Percentiles rank a stretch among this genome's conserved stretches.
These are phyloP conservation scores for Zizania palustris DNA, from an alignment of 202 grass and related monocot species.

Conservation along the genomic window DNA sequence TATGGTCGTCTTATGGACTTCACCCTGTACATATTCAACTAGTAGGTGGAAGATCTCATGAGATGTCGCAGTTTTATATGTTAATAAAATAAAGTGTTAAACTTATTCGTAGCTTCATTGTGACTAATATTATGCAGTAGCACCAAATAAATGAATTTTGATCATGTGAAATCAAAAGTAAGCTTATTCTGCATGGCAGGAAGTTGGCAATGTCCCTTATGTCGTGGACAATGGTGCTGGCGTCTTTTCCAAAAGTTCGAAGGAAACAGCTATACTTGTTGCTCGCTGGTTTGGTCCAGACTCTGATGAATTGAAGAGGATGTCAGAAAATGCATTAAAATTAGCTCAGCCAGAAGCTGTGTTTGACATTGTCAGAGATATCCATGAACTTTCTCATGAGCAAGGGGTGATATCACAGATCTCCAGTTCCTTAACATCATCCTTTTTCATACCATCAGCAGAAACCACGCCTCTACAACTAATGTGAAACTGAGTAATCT, in stretches of 20 bases:
- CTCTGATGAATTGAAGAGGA: constrained; percentile 62
- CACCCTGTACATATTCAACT: background rate
- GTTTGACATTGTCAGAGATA: constrained; percentile 88
- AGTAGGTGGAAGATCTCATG: background rate
- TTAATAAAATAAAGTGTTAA: background rate
- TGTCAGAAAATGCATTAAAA: constrained; percentile 90
- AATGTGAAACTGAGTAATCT: constrained; percentile 43
- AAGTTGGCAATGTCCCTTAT: constrained; percentile 93
- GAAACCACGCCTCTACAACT: constrained; percentile 43
- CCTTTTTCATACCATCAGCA: constrained; percentile 66
- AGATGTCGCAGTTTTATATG: background rate
- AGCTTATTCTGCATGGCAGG: constrained; percentile 49
- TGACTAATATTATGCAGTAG: background rate
- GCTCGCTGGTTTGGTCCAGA: constrained; percentile 73
- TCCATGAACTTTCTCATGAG: constrained; percentile 62
- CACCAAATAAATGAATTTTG: background rate
- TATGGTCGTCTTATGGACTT: background rate
- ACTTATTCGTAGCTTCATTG: background rate
- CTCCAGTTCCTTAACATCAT: constrained; percentile 67
- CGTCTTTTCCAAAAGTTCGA: constrained; percentile 85
- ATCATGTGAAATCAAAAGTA: background rate
- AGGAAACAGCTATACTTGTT: constrained; percentile 72
- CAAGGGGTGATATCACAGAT: constrained; percentile 74
- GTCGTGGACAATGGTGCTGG: constrained; percentile 91
- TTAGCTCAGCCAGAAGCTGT: constrained; percentile 84